Base-by-base conservation (phyloP, 257 asterid genomes). In the Cinchona pubescens region DNA sequence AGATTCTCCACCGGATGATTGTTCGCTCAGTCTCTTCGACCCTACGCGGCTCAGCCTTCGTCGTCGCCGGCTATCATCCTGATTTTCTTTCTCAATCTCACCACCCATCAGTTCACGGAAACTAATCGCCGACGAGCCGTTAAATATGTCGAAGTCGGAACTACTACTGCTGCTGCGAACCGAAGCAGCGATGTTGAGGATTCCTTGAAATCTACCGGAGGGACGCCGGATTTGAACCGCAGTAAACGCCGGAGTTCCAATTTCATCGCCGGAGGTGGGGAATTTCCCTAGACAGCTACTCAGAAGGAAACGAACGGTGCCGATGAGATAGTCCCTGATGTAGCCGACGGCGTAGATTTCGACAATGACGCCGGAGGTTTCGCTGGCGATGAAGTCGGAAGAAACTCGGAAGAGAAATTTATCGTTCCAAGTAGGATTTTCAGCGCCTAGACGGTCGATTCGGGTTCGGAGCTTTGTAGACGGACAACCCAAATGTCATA, bases 351-450 rank as follows among this genome's bases (percentile, higher is more conserved):
- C 91, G 79, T 78, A 95, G 3, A 95, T 88, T 83, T 95, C 94
- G 43, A 94, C 86, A 12, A 88, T 72, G 40, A 94, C 97, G 66
- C 91, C 98, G 76, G 98, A 89, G 16, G 99, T 94, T 0, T 94
- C 99, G 42, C 90, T 75, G 30, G 90, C 69, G 42, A 89, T 34
- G 86, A 94, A 94, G 0, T 87, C 90, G 1, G 88, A 75, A 15
- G 91, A 79, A 45, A 92, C 96, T 16, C 94, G 87, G 82, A 94
- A 94, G 67, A 92, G 92, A 73, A 94, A 94, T 38, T 89, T 91
- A 83, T 92, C 99, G 82, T 95, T 92, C 99, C 98, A 92, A 65
- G 90, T 89, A 42, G 99, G 98, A 79, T 91, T 92, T 49, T 86
- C 96, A 60, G 90, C 86, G 27, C 94, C 94, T 61, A 85, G 68